phyloP scores from a whole-genome alignment of 257 asterid species.

The Lycium ferocissimum region DNA sequence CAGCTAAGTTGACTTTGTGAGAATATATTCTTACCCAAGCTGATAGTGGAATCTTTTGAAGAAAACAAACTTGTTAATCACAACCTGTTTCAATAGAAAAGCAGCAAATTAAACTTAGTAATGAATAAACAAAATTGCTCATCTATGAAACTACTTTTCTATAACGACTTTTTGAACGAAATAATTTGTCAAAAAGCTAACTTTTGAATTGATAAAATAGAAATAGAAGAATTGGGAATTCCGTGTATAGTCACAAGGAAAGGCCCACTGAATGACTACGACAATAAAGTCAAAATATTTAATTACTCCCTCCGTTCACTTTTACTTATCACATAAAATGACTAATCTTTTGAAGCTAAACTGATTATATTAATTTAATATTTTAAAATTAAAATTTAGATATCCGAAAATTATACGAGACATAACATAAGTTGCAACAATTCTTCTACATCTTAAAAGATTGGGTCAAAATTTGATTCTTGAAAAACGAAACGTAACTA shows the following conservation, averaged over 20 bases:
- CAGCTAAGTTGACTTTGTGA: constrained; percentile 15
- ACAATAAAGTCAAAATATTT: constrained; percentile 25
- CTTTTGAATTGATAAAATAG: constrained; percentile 13
- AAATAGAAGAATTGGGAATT: not conserved
- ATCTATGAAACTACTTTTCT: not conserved
- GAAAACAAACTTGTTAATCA: not conserved
- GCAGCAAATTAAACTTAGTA: not conserved
- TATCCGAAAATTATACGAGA: too few species aligned
- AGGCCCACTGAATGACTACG: constrained; percentile 15
- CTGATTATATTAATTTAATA: too few species aligned
- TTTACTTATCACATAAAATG: too few species aligned
- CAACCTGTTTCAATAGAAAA: constrained; percentile 1
- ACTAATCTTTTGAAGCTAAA: too few species aligned
- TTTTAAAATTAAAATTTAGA: too few species aligned
- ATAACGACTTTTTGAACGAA: constrained; percentile 18
- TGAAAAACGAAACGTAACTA: too few species aligned
- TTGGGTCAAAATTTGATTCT: too few species aligned
- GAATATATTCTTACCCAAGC: constrained; percentile 4
- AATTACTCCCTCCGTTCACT: not conserved
- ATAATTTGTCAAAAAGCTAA: not conserved
- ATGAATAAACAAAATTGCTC: not conserved
- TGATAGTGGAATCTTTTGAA: not conserved
- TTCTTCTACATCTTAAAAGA: too few species aligned
- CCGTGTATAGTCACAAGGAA: not conserved
- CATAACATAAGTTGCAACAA: too few species aligned